Percentiles rank a stretch among this genome's conserved stretches.
Evolutionary conservation across 371 early-diverging fungal genomes (phyloP).

Genomic region (Mucor saturninus): DNA sequence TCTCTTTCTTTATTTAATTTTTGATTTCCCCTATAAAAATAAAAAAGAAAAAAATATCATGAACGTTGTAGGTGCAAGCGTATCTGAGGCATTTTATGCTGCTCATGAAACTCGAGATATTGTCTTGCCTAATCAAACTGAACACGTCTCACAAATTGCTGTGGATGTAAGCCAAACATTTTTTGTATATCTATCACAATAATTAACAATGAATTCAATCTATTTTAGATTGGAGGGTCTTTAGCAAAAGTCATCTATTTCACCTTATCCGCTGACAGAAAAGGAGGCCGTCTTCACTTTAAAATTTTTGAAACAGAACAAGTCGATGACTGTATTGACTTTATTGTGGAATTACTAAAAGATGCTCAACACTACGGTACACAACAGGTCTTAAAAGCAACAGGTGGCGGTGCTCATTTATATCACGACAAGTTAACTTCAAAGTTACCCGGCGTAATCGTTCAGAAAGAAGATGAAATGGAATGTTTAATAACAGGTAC

Average conservation of each 20-base stretch:
- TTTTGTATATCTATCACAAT: background rate
- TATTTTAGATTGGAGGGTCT: constrained; percentile 83
- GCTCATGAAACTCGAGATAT: constrained; percentile 76
- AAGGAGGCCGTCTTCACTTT: constrained; percentile 92
- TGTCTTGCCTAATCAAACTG: constrained; percentile 84
- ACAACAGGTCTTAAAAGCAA: constrained; percentile 66
- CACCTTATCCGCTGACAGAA: constrained; percentile 50
- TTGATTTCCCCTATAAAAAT: background rate
- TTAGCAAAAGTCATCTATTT: constrained; percentile 95
- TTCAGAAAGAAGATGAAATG: constrained; percentile 88
- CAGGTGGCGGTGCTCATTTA: constrained; percentile 85
- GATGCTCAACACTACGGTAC: constrained; percentile 40
- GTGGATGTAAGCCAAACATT: constrained; percentile 69
- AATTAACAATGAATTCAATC: too few species aligned
- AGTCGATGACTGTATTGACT: constrained; percentile 87
- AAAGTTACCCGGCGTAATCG: constrained; percentile 58
- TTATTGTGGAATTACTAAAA: constrained; percentile 71
- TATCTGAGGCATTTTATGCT: constrained; percentile 64
- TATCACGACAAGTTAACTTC: constrained; percentile 63
- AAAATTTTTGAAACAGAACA: constrained; percentile 92
- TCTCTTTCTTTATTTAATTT: background rate
- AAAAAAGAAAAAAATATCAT: constrained; percentile 27
- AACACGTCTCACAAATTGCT: constrained; percentile 88
- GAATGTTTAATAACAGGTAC: constrained; percentile 79
- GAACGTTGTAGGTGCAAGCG: constrained; percentile 69